These are phyloP conservation scores for Leucosporidium creatinivorum DNA, from an alignment of 768 basidiomycete species.

Conservation along the genomic window DNA sequence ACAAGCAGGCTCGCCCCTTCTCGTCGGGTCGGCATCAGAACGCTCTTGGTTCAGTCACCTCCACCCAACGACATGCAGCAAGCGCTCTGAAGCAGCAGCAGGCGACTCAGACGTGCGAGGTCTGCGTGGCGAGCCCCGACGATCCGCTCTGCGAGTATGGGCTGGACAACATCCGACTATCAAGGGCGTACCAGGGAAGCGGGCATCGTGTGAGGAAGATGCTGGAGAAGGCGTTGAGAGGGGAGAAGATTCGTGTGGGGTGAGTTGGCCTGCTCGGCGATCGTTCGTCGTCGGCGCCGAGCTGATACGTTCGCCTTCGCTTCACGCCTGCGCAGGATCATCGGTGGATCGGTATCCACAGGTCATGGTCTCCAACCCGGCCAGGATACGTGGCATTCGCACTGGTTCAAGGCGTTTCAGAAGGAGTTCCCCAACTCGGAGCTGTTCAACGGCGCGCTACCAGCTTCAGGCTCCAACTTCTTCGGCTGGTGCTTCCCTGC, in stretches of 20 bases:
- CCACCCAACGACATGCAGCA: too few relatives aligned
- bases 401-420: constrained; percentile 15
- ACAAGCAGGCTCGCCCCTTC: too few relatives aligned
- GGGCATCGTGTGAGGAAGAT: constrained; percentile 29
- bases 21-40: too few relatives aligned
- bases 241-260: constrained; percentile 32
- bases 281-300: too few relatives aligned
- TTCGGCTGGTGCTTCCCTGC: constrained; percentile 22
- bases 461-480: background rate
- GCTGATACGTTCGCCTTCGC: background rate
- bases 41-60: too few relatives aligned
- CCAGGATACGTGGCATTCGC: constrained; percentile 14
- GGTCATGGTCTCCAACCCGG: constrained; percentile 11
- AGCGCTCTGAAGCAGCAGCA: too few relatives aligned
- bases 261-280: constrained; percentile 25
- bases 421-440: constrained; percentile 14
- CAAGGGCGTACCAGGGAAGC: constrained; percentile 33
- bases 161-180: constrained; percentile 26
- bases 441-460: constrained; percentile 10
- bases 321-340: too few relatives aligned
- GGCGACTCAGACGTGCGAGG: constrained; percentile 24
- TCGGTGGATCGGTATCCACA: background rate
- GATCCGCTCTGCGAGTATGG: constrained; percentile 35
- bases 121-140: constrained; percentile 14
- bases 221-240: constrained; percentile 32